Base-by-base conservation (phyloP, 306 rosid genomes). In the Canavalia ensiformis region DNA sequence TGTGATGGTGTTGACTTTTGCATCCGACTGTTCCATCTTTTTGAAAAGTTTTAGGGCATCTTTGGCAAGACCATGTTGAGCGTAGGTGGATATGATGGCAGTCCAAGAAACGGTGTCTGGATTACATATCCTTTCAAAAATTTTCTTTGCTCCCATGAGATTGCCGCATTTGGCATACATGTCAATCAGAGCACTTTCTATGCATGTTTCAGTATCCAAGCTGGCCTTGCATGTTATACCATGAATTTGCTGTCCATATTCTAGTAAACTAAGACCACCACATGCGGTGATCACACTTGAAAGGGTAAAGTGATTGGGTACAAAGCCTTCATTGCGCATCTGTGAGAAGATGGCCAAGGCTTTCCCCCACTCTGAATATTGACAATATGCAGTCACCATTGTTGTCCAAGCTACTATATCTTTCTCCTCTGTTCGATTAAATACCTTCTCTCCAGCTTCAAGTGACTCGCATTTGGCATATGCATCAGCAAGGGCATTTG, bases 351-450 rank as follows among this genome's bases (percentile, higher is more conserved):
- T 83, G 63, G 75, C 49, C 68, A 91, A 63, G 68, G 93, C 97
- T 82, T 88, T 84, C 79, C 78, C 92, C 89, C 90, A 88, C 65
- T 88, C 88, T 39, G 86, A 90, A 86, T 76, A 83, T 75, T 91
- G 91, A 82, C 90, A 91, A 80, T 77, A 88, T 80, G 94, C 90
- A 55, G 90, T 75, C 68, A 93, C 81, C 81, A 88, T 59, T 35
- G 94, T 90, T 39, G 97, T 93, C 96, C 97, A 91, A 68, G 97
- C 88, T 29, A 93, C 91, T 75, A 90, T 67, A 68, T 91, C 94
- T 87, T 88, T 93, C 87, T 86, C 96, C 80, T 86, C 91, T 87
- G 83, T 86, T 56, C 86, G 78, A 46, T 80, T 75, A 57, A 93
- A 87, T 34, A 91, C 72, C 73, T 82, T 87, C 85, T 83, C 90